Base-by-base conservation (phyloP, 1,139 yeast species). In the Hyphopichia khmerensis region DNA sequence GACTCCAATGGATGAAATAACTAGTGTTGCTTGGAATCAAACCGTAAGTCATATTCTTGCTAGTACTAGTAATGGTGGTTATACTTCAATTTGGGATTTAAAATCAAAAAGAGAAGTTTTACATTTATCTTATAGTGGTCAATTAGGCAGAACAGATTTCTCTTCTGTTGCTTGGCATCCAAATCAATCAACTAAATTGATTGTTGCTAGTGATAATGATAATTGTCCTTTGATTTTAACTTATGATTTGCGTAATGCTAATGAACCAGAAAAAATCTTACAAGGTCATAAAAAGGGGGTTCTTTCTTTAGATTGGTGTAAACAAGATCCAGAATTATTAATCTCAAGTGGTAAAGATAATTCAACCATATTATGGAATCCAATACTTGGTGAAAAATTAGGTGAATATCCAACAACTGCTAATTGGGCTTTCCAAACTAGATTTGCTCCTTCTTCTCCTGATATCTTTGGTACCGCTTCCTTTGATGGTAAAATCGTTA, bases 211-310 rank as follows among this genome's bases (percentile, higher is more conserved):
- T 36, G 90, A 85, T 44, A 80, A 80, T 47, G 98, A 91, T 62
- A 70, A 77, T 15, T 82, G 84, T 48, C 96, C 99, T 10, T 77
- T 87, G 33, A 83, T 95, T 43, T 69, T 89, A 51, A 75, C 93
- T 14, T 95, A 99, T 99, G 98, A 93, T 69, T 77, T 95, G 59
- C 81, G 97, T 64, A 93, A 93, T 62, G 81, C 96, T 19, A 86
- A 87, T 59, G 91, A 87, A 18, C 99, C 99, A 7, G 91, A 88
- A 59, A 69, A 70, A 48, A 72, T 87, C 24, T 66, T 93, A 56
- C 67, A 71, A 40, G 97, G 97, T 42, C 98, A 93, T 62, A 79
- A 82, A 41, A 86, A 87, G 64, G 99, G 99, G 29, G 84, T 93
- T 14, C 67, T 93, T 44, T 87, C 96, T 3, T 67, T 93, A 47